A percentile compares a stretch with the other conserved stretches of the same genome.
Conservation (phyloP, 202 grass and related monocot genomes). For the Elaeis oleifera region DNA sequence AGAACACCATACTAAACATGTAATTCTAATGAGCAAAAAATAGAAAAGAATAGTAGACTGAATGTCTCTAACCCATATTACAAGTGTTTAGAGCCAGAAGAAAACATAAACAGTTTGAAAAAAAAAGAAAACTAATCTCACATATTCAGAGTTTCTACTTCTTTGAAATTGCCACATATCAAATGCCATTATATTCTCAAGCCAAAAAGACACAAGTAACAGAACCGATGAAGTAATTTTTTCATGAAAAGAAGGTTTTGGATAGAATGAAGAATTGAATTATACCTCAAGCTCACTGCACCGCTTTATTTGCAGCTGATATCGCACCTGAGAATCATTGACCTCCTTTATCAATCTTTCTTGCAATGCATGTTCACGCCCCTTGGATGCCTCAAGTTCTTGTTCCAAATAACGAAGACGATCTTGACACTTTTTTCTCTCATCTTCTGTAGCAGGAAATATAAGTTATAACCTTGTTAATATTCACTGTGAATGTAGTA, state of each 20-base stretch:
- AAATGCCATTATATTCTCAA: too few species aligned
- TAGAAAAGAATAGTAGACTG: too few species aligned
- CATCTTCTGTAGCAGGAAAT: constrained; percentile 58
- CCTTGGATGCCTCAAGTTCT: constrained; percentile 83
- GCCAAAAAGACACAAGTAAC: too few species aligned
- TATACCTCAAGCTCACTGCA: constrained; percentile 76
- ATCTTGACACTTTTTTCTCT: constrained; percentile 54
- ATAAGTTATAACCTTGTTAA: neutral
- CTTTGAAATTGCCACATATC: too few species aligned
- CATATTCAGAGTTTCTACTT: too few species aligned
- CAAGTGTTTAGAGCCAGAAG: too few species aligned
- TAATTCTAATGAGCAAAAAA: too few species aligned
- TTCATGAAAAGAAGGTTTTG: neutral
- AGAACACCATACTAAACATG: too few species aligned
- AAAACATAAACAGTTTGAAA: too few species aligned
- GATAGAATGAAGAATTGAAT: constrained; percentile 1
- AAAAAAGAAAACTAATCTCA: too few species aligned
- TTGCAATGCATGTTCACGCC: constrained; percentile 63
- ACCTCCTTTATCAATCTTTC: constrained; percentile 71
- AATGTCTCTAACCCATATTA: too few species aligned
- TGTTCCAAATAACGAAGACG: constrained; percentile 61
- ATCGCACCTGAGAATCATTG: constrained; percentile 44
- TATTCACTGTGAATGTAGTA: neutral
- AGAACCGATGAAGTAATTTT: too few species aligned
- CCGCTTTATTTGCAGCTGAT: constrained; percentile 50